These are phyloP conservation scores for Hibiscus syriacus DNA, from an alignment of 345 rosid species.

Conservation along the genomic window DNA sequence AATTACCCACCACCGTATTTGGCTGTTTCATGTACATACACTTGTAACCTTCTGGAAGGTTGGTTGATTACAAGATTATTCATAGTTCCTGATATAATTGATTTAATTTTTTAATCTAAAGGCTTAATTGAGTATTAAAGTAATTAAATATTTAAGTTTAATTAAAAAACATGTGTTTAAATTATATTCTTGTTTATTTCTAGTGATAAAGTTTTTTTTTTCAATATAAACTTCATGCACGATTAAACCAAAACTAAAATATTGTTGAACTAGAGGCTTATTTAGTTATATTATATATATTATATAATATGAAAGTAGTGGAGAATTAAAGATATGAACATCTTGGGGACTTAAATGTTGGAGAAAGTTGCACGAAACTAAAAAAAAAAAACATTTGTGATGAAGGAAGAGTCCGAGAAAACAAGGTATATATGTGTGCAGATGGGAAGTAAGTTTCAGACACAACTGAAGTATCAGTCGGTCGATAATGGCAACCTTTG, in stretches of 20 bases:
- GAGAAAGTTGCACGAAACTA: background rate
- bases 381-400: background rate
- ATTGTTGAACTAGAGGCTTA: too few relatives aligned
- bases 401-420: background rate
- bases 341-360: background rate
- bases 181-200: too few relatives aligned
- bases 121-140: too few relatives aligned
- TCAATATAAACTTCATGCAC: too few relatives aligned
- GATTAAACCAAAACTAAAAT: too few relatives aligned
- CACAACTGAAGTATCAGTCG: conserved; percentile 13
- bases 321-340: background rate
- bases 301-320: too few relatives aligned
- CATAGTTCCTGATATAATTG: too few relatives aligned
- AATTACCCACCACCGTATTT: conserved; percentile 29
- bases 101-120: too few relatives aligned
- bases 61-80: background rate
- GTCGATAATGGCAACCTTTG: conserved; percentile 17
- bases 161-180: too few relatives aligned
- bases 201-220: too few relatives aligned
- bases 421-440: background rate
- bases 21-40: background rate
- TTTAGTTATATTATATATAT: too few relatives aligned
- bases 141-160: too few relatives aligned
- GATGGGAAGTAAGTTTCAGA: conserved; percentile 36
- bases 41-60: conserved; percentile 32